phyloP scores from a whole-genome alignment of 2,329 filamentous ascomycete species.

The Neofusicoccum laricinum region DNA sequence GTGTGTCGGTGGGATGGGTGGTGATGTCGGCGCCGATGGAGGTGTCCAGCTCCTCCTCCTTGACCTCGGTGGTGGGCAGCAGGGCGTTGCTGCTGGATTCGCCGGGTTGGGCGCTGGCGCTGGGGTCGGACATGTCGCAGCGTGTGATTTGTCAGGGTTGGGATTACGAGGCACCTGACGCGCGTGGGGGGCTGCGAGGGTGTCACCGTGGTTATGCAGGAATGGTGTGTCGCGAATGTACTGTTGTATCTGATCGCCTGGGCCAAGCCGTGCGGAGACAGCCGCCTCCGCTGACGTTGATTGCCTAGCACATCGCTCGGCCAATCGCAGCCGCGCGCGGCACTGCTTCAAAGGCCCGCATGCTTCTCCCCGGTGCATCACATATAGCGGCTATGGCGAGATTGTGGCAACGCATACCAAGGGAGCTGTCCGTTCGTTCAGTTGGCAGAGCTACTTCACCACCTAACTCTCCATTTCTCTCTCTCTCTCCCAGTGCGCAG shows the following conservation, averaged over 20 bases:
- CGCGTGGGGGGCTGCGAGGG: conserved; percentile 7
- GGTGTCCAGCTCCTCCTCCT: conserved; percentile 39
- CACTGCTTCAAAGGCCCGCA: neutral
- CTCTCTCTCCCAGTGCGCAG: neutral
- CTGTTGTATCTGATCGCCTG: conserved; percentile 7
- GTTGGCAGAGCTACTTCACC: neutral
- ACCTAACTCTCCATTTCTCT: no score
- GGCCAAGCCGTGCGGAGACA: neutral
- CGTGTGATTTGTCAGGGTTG: conserved; percentile 13
- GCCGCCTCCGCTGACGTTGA: conserved; percentile 8
- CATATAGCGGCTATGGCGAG: neutral
- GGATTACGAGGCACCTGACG: conserved; percentile 14
- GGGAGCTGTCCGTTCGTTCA: neutral
- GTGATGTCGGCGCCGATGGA: conserved; percentile 43
- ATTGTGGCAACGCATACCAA: neutral
- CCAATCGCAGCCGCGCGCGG: neutral
- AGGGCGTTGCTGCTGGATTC: neutral
- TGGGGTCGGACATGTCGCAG: conserved; percentile 11
- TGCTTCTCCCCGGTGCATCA: neutral
- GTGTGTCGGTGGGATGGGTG: conserved; percentile 25
- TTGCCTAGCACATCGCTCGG: neutral
- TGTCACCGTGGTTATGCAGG: conserved; percentile 15
- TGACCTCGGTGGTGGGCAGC: conserved; percentile 10
- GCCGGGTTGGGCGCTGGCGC: conserved; percentile 2
- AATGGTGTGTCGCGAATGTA: conserved; percentile 11